phyloP scores from a whole-genome alignment of 2,329 filamentous ascomycete species.

The Monilinia laxa region DNA sequence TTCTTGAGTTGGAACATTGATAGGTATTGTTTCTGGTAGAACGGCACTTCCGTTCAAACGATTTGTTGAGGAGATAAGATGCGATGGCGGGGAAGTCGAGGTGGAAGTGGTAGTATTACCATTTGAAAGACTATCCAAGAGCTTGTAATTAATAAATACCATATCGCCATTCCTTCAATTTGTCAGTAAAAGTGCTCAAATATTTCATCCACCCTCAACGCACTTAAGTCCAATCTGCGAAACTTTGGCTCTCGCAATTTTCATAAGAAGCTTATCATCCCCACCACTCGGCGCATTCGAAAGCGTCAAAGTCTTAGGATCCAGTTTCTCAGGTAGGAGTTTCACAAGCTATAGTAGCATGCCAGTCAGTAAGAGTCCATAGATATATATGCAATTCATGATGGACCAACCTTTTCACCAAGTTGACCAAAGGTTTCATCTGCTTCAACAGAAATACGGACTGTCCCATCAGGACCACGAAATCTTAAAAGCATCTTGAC shows the following conservation, averaged over 20 bases:
- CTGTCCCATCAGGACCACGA: slow-evolving; percentile 88
- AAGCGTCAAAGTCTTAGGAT: slow-evolving; percentile 58
- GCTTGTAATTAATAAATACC: slow-evolving; percentile 80
- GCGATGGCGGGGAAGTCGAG: slow-evolving; percentile 35
- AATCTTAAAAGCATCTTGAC: slow-evolving; percentile 36
- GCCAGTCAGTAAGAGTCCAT: slow-evolving; percentile 26
- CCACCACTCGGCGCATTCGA: slow-evolving; percentile 60
- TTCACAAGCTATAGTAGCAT: slow-evolving; percentile 50
- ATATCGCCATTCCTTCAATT: slow-evolving; percentile 77
- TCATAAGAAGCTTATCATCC: slow-evolving; percentile 57
- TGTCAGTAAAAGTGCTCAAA: slow-evolving; percentile 3
- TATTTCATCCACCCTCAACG: slow-evolving; percentile 25
- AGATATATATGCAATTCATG: neutral
- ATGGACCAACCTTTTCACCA: slow-evolving; percentile 48
- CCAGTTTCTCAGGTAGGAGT: slow-evolving; percentile 61
- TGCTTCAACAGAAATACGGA: slow-evolving; percentile 76
- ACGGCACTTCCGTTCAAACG: slow-evolving; percentile 78
- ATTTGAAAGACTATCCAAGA: slow-evolving; percentile 50
- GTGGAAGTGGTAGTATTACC: slow-evolving; percentile 44
- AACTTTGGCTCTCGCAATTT: slow-evolving; percentile 57
- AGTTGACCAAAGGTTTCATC: slow-evolving; percentile 69
- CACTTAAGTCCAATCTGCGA: slow-evolving; percentile 61
- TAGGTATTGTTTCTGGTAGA: slow-evolving; percentile 64
- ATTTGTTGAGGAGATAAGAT: slow-evolving; percentile 51
- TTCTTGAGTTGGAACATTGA: slow-evolving; percentile 53